Evolutionary conservation across 495 filamentous ascomycete species (phyloP).

Genomic region (Penicillium herquei): DNA sequence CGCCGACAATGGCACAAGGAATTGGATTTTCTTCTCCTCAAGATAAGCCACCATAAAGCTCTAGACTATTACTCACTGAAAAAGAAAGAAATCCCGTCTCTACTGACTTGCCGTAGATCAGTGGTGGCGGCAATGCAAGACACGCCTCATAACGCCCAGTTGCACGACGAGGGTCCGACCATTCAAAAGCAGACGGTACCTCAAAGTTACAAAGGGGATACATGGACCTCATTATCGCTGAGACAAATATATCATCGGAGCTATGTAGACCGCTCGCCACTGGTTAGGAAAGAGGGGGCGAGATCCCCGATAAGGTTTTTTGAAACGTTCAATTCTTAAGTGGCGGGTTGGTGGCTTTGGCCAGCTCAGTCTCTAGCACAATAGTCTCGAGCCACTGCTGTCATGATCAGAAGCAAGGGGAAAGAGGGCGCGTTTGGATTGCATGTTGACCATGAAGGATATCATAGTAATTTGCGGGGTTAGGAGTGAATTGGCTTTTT

Average conservation of each 20-base stretch:
- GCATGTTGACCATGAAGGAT: not conserved
- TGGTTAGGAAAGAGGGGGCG: not conserved
- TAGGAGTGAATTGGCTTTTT: not conserved
- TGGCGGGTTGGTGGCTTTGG: slow-evolving; percentile 3
- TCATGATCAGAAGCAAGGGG: not conserved
- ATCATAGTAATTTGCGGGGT: not conserved
- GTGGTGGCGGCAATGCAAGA: slow-evolving; percentile 26
- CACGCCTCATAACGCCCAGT: slow-evolving; percentile 13
- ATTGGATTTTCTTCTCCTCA: too few species aligned
- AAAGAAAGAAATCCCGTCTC: not conserved
- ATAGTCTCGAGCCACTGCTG: not conserved
- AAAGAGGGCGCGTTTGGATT: not conserved
- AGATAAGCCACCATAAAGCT: too few species aligned
- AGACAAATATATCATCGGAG: not conserved
- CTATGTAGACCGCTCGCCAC: slow-evolving; percentile 3
- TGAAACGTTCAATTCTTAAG: not conserved
- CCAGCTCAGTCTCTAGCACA: not conserved
- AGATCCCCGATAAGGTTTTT: not conserved
- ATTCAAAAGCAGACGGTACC: slow-evolving; percentile 11
- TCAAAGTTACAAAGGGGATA: slow-evolving; percentile 15
- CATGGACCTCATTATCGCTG: not conserved
- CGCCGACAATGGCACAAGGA: not conserved
- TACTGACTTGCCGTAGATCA: slow-evolving; percentile 7
- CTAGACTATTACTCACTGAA: not conserved
- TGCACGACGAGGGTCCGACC: not conserved